Conservation (phyloP, 371 early-diverging fungal genomes). For the Actinomortierella ambigua region DNA sequence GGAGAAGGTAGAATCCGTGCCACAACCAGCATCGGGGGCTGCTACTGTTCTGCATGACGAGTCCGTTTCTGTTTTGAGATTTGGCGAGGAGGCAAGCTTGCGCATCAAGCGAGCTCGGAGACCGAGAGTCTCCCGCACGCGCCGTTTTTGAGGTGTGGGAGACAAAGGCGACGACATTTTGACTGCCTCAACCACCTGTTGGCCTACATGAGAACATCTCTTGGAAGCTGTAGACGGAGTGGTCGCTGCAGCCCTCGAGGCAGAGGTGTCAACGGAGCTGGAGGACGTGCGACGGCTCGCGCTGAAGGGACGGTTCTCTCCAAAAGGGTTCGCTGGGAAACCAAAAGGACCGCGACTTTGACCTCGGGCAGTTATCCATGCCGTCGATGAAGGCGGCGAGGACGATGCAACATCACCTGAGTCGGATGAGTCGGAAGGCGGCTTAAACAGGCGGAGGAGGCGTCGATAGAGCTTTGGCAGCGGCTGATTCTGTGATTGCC, state of each 20-base stretch:
- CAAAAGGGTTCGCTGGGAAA: conserved; percentile 4
- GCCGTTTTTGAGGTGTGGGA: neutral
- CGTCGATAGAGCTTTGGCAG: conserved; percentile 30
- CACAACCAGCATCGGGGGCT: neutral
- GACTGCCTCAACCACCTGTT: neutral
- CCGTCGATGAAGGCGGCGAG: neutral
- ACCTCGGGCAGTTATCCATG: neutral
- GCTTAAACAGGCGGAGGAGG: conserved; percentile 26
- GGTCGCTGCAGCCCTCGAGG: neutral
- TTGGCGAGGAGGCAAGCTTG: conserved; percentile 27
- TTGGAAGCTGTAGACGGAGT: neutral
- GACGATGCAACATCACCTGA: conserved; percentile 8
- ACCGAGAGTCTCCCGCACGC: conserved; percentile 7
- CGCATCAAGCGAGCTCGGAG: conserved; percentile 27
- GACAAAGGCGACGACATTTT: neutral
- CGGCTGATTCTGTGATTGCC: neutral
- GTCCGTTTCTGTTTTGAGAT: conserved; percentile 7
- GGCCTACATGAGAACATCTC: neutral
- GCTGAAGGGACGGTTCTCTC: conserved; percentile 4
- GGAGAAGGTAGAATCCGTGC: neutral
- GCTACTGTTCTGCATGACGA: neutral
- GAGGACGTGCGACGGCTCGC: neutral
- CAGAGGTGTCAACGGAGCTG: no score
- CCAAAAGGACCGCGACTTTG: conserved; percentile 14
- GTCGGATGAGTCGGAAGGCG: conserved; percentile 29